Base-by-base conservation (phyloP, 768 basidiomycete species). In the Lentinula lateritia region DNA sequence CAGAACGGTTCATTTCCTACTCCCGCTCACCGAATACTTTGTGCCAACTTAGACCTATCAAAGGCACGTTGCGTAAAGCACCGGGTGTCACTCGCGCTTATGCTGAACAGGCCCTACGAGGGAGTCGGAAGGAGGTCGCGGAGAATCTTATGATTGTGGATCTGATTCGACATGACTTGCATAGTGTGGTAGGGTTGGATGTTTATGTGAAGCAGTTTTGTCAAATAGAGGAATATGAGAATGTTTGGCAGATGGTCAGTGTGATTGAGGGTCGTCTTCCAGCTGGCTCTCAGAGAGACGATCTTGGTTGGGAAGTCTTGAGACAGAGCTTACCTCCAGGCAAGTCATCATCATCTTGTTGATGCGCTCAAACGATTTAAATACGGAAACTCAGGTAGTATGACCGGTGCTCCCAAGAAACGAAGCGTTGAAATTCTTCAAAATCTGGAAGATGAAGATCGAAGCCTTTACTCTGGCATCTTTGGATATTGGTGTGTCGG, bases 81-180 rank as follows among this genome's bases (percentile, higher is more conserved):
- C 84, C 87, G 6, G 78, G 77, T 7, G 78, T 88, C 61, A 87
- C 82, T 16, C 84, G 84, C 32, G 83, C 80, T 59, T 81, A 84
- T 52, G 88, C 88, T n/a, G 86, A 89, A 66, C 66, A 86, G 72
- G 71, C 80, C 13, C 73, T 90, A 61, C 78, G 77, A 13, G 87
- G 88, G 5, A 89, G 83, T 71, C 78, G 76, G 46, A 98, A 98
- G 71, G 95, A 98, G 72, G 86, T 95, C 1, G 95, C 95, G 0
- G 95, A 98, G 76, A 98, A 98, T 70, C 74, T 98, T 61, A 98
- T 98, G 95, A 97, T 98, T 64, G 95, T 97, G 28, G 95, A 98
- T 71, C 84, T 98, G 52, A 96, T 96, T 67, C 85, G 94, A 38
- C 92, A 97, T 65, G 95, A 98, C 74, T 77, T 98, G 38, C 87